A percentile compares a stretch with the other conserved stretches of the same genome.
These are phyloP conservation scores for Sporisorium iseilematis-ciliati DNA, from an alignment of 1,284 basidiomycete species.

Conservation along the genomic window DNA sequence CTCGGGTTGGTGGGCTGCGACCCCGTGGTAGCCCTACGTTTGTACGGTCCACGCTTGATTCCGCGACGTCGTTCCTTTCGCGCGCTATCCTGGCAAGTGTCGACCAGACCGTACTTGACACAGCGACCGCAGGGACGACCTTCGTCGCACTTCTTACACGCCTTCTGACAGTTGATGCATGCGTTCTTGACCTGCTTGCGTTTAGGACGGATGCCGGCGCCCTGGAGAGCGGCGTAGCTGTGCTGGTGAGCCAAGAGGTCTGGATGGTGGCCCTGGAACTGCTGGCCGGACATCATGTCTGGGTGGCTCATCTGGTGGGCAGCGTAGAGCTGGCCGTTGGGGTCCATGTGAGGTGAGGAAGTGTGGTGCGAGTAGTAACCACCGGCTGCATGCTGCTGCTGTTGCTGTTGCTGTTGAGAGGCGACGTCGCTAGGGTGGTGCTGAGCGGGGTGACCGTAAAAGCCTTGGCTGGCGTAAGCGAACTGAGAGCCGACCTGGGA, in stretches of 20 bases:
- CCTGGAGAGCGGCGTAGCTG: constrained; percentile 37
- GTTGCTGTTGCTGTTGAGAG: constrained; percentile 29
- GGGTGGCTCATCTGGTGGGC: constrained; percentile 52
- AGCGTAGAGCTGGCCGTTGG: constrained; percentile 40
- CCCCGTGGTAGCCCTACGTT: constrained; percentile 73
- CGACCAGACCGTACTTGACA: constrained; percentile 83
- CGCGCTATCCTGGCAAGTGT: constrained; percentile 83
- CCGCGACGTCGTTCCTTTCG: constrained; percentile 87
- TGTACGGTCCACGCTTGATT: constrained; percentile 88
- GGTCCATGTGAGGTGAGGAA: constrained; percentile 48
- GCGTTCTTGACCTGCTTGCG: constrained; percentile 90
- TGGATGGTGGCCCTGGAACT: constrained; percentile 38
- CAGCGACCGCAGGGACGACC: constrained; percentile 86
- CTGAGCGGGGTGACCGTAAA: constrained; percentile 41
- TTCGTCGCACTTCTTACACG: constrained; percentile 91
- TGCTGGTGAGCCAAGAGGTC: constrained; percentile 40
- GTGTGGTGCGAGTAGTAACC: constrained; percentile 45
- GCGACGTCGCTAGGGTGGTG: constrained; percentile 38
- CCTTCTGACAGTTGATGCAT: constrained; percentile 87
- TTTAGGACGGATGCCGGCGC: constrained; percentile 71
- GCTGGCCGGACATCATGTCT: constrained; percentile 35
- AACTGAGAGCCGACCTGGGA: constrained; percentile 39
- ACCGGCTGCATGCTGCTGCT: constrained; percentile 25
- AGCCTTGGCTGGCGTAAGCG: constrained; percentile 37
- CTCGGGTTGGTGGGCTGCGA: constrained; percentile 44